phyloP scores from a whole-genome alignment of 2,329 filamentous ascomycete species.

The Calonectria multiphialidica region DNA sequence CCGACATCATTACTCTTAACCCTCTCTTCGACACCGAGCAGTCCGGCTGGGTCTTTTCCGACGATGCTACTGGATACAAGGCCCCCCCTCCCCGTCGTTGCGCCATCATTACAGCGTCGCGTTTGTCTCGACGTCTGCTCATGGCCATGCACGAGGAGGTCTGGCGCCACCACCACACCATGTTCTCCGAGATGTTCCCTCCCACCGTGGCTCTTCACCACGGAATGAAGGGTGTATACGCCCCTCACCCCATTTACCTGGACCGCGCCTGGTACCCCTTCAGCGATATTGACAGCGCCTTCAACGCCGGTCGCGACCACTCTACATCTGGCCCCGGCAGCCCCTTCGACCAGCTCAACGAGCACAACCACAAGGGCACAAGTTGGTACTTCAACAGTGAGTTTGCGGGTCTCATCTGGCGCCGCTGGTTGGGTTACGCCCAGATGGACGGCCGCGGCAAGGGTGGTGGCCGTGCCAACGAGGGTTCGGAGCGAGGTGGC shows the following conservation, averaged over 20 bases:
- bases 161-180: slow-evolving; percentile 74
- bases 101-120: slow-evolving; percentile 78
- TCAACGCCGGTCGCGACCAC: slow-evolving; percentile 81
- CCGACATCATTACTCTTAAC: slow-evolving; percentile 83
- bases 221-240: slow-evolving; percentile 82
- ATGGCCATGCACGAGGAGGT: slow-evolving; percentile 82
- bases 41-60: slow-evolving; percentile 79
- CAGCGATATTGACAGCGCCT: slow-evolving; percentile 76
- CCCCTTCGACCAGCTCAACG: slow-evolving; percentile 76
- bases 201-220: slow-evolving; percentile 78
- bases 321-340: slow-evolving; percentile 74
- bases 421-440: slow-evolving; percentile 78
- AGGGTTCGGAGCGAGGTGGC: slow-evolving; percentile 63
- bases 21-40: slow-evolving; percentile 79
- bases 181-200: slow-evolving; percentile 87
- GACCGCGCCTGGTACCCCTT: slow-evolving; percentile 81
- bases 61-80: slow-evolving; percentile 78
- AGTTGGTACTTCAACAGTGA: slow-evolving; percentile 89
- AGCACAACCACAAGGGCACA: slow-evolving; percentile 85
- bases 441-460: slow-evolving; percentile 64
- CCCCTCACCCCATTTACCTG: slow-evolving; percentile 84
- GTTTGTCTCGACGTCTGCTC: slow-evolving; percentile 75
- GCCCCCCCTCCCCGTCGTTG: slow-evolving; percentile 75
- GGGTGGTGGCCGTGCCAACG: slow-evolving; percentile 62
- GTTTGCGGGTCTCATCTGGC: slow-evolving; percentile 83